Base-by-base conservation (phyloP, 2,329 filamentous ascomycete genomes). In the Nannizziopsis barbatae region DNA sequence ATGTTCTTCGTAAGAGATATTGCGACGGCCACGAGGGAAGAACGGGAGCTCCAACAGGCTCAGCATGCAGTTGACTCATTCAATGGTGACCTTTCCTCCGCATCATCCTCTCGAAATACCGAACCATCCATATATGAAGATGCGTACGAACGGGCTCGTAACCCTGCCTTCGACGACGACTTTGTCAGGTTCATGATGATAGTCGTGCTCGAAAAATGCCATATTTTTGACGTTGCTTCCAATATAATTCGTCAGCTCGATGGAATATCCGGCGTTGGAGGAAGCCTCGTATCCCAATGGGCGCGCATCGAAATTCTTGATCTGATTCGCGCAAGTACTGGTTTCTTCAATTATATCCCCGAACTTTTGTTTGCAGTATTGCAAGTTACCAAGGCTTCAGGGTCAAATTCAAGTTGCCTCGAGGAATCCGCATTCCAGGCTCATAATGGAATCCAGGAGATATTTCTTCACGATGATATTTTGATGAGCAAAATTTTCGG, bases 331-430 rank as follows among this genome's bases (percentile, higher is more conserved):
- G 75, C 79, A 33, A 81, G 80, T 11, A 74, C 83, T 44, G 73
- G 77, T 3, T 73, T 82, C 35, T 73, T 89, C 37, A 79, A 80
- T 8, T 94, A 93, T 61, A 80, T 81, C 48, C 75, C 77, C 0
- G 84, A 88, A 46, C 73, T 88, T 3, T 71, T 93, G 7, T 72
- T 75, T 31, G 75, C 82, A 1, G 71, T 86, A 7, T 65, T 89
- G 32, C 74, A 79, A 0, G 72, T 87, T 1, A 68, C 93, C 12
- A 73, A 73, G 2, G 73, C 73, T 6, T 52, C 62, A 9, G 52
- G 53, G 12, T 36, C 54, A 42, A 52, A 56, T 33, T 51, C 53
- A 17, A 44, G 53, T 11, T 60, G 57, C 51, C 48, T 51, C 10
- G 47, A 53, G 17, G 51, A 53, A 2, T 38, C 50, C 11, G 47